Evolutionary conservation across 2,329 filamentous ascomycete genomes (phyloP), one percentile per base, ranked within the genome.

Genomic region (Calonectria henricotiae): DNA sequence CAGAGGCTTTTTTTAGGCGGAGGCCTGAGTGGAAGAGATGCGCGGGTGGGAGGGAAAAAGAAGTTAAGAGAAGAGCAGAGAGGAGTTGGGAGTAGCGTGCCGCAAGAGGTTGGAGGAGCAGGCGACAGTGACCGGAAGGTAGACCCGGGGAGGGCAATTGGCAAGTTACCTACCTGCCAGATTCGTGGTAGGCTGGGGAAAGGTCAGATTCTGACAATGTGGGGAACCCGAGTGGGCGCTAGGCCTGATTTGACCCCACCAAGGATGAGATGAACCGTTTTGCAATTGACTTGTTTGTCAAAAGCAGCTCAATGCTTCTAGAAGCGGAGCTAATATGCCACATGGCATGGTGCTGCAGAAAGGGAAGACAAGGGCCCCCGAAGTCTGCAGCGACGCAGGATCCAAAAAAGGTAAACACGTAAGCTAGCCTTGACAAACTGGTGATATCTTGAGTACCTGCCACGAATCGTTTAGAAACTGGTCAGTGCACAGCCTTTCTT

Each of bases 161-260:
- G 58, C 51, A 39, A 58, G 20, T 20, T 20, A 20, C 32, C 13
- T 74, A 77, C 76, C 76, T 77, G 75, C 76, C 74, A 71, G 20
- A 71, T 77, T 70, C 66, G 74, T 77, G 70, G 74, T 76, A 77
- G 74, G 58, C 68, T 62, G 71, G 69, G 71, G 73, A 62, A 62
- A 43, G 63, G 44, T 55, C 32, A 39, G 30, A 47, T 46, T 41
- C 44, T 55, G 47, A 43, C 23, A 73, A 66, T 67, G 67, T 68
- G 71, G 73, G 71, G 66, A 43, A 68, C 64, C 27, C 76, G 71
- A 75, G 67, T 76, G 73, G 74, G 67, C 73, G 62, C 62, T 62
- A 54, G 35, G 30, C 46, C 47, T 41, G 35, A 39, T 66, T 54
- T 23, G 58, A 58, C 67, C 55, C 74, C 74, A 73, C 65, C 46